Base-by-base conservation (phyloP, 1,284 basidiomycete species). In the Neotropicomus parvogracilis region DNA sequence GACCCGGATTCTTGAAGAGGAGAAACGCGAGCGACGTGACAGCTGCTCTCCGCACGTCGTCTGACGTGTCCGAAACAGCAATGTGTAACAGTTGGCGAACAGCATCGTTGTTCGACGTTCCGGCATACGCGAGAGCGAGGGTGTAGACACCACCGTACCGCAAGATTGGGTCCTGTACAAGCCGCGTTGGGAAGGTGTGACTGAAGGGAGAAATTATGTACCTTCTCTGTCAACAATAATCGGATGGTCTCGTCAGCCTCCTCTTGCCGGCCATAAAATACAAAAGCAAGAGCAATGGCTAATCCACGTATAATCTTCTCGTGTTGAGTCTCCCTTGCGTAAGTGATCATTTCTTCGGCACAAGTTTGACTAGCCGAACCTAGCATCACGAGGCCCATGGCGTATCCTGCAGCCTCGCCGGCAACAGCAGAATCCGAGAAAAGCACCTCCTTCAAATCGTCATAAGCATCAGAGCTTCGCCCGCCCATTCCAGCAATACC, bases 221-320 rank as follows among this genome's bases (percentile, higher is more conserved):
- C 93, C 79, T 95, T 95, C 61, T 97, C 94, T 26, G 79, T 78
- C 47, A 91, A 74, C 34, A 97, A 70, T 40, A 75, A 71, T 60
- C 85, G 83, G 52, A 95, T 80, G 2, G 88, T 86, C 17, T 73
- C 73, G 53, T 95, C 85, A 8, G 95, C 94, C 58, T 89, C 81
- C 63, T 95, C 92, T 66, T 95, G 91, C 49, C 86, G 81, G 40
- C 91, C 92, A 57, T 95, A 97, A 70, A 82, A 91, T 52, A 95
- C 78, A 65, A 97, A 89, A 2, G 91, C 91, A 43, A 94, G 77
- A 34, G 94, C 95, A 57, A 98, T 79, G 12, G 92, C 91, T 52
- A 97, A 77, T 59, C 93, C 92, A 44, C 95, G 85, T 52, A 97
- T 97, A 62, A 97, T 97, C 74, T 97, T 98, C 75, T 98, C 95